phyloP scores from a whole-genome alignment of 2,329 filamentous ascomycete species.

The Colletotrichum sp. region DNA sequence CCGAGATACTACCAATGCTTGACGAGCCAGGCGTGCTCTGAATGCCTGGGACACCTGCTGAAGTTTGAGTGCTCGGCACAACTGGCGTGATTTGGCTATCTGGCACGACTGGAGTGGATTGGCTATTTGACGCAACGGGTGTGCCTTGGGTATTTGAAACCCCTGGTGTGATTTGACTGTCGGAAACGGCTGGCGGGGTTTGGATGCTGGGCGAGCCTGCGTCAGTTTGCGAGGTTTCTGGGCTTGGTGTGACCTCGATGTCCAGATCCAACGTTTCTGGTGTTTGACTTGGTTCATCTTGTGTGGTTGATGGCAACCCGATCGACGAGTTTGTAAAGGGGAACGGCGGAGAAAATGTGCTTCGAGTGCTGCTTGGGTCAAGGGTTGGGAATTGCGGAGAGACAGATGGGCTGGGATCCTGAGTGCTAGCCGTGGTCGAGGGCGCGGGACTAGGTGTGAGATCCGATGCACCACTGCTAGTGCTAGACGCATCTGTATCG shows the following conservation, averaged over 20 bases:
- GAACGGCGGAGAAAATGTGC: background rate
- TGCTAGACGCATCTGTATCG: background rate
- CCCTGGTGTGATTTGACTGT: background rate
- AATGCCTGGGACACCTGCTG: background rate
- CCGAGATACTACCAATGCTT: background rate
- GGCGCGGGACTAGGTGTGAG: background rate
- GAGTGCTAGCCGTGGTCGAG: background rate
- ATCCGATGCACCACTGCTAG: background rate
- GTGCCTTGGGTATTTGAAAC: background rate
- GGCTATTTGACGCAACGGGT: background rate
- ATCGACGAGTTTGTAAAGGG: background rate
- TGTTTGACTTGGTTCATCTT: background rate
- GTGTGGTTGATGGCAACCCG: background rate
- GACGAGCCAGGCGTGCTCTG: background rate
- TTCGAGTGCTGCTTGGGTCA: background rate
- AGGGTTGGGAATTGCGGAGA: background rate
- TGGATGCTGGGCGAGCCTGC: background rate
- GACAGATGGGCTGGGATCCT: background rate
- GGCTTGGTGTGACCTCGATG: background rate
- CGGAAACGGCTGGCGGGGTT: background rate
- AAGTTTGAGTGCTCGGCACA: background rate
- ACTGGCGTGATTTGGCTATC: background rate
- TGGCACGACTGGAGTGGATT: background rate
- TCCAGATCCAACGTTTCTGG: background rate
- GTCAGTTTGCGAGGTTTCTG: background rate